These are phyloP conservation scores for Lipomyces starkeyi DNA, from an alignment of 805 yeast species.

Conservation along the genomic window DNA sequence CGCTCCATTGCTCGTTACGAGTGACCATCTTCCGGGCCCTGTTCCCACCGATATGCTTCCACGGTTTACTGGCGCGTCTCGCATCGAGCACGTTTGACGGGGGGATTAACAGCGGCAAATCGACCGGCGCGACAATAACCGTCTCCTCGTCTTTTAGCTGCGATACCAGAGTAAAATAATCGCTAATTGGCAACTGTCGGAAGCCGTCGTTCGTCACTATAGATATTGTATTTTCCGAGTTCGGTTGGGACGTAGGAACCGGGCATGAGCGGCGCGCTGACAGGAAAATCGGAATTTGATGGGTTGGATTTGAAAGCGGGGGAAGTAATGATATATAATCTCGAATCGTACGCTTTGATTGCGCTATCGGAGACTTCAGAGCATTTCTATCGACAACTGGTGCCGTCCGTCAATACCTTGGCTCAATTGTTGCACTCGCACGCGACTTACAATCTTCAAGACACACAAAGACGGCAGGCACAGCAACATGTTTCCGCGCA, in stretches of 20 bases:
- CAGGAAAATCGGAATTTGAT: constrained; percentile 40
- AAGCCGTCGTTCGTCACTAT: constrained; percentile 50
- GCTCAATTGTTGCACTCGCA: background rate
- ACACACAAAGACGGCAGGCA: constrained; percentile 43
- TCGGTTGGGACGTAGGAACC: constrained; percentile 45
- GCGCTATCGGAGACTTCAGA: constrained; percentile 24
- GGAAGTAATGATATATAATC: constrained; percentile 44
- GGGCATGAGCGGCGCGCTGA: constrained; percentile 45
- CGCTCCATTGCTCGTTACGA: constrained; percentile 47
- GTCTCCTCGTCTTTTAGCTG: constrained; percentile 43
- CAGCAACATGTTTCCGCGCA: constrained; percentile 35
- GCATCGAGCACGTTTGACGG: constrained; percentile 20
- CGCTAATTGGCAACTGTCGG: constrained; percentile 41
- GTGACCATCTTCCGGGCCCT: constrained; percentile 47
- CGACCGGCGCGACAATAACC: constrained; percentile 45
- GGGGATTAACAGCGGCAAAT: constrained; percentile 34
- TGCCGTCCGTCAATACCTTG: background rate
- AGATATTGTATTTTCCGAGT: constrained; percentile 44
- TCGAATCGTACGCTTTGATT: constrained; percentile 26
- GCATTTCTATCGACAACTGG: constrained; percentile 45
- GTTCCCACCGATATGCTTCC: constrained; percentile 45
- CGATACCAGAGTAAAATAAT: constrained; percentile 37
- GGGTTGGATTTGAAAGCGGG: constrained; percentile 3
- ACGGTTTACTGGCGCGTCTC: constrained; percentile 15
- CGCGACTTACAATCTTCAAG: constrained; percentile 47